Percentiles rank a stretch among this genome's conserved stretches.
Evolutionary conservation across 129 eudicot species (phyloP).

Genomic region (Oenanthe sinensis): DNA sequence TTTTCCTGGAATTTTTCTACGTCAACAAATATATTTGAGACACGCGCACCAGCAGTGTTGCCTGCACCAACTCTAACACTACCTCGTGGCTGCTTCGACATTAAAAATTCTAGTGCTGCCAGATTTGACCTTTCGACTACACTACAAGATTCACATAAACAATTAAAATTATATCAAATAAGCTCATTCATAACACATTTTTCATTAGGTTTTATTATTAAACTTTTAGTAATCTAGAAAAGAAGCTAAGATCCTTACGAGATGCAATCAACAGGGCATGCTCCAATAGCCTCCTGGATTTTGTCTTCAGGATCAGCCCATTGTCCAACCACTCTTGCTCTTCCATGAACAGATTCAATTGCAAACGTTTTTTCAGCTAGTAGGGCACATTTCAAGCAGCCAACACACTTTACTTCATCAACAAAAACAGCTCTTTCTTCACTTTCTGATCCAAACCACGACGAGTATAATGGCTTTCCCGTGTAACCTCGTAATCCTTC

Average conservation of each 20-base stretch:
- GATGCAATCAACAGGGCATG: slow-evolving; percentile 94
- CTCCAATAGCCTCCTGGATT: slow-evolving; percentile 62
- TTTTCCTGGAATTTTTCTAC: slow-evolving; percentile 65
- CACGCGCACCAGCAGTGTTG: slow-evolving; percentile 62
- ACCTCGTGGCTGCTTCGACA: slow-evolving; percentile 93
- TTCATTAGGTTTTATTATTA: neutral
- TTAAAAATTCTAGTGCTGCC: slow-evolving; percentile 84
- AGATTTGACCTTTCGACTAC: slow-evolving; percentile 73
- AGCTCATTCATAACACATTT: neutral
- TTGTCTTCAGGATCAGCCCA: slow-evolving; percentile 89
- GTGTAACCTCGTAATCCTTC: slow-evolving; percentile 76
- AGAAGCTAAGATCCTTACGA: slow-evolving; percentile 43
- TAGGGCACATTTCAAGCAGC: slow-evolving; percentile 90
- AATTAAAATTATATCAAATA: neutral
- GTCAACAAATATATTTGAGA: slow-evolving; percentile 62
- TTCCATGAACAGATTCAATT: slow-evolving; percentile 77
- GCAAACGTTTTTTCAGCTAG: slow-evolving; percentile 78
- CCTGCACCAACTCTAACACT: slow-evolving; percentile 76
- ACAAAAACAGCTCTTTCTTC: slow-evolving; percentile 87
- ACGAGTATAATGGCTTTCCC: slow-evolving; percentile 75
- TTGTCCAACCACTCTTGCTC: slow-evolving; percentile 87
- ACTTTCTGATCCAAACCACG: slow-evolving; percentile 63
- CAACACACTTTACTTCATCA: slow-evolving; percentile 83
- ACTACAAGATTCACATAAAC: slow-evolving; percentile 22
- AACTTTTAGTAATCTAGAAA: neutral